Conservation (phyloP, 2,329 filamentous ascomycete genomes). For the Ophiostoma ulmi region DNA sequence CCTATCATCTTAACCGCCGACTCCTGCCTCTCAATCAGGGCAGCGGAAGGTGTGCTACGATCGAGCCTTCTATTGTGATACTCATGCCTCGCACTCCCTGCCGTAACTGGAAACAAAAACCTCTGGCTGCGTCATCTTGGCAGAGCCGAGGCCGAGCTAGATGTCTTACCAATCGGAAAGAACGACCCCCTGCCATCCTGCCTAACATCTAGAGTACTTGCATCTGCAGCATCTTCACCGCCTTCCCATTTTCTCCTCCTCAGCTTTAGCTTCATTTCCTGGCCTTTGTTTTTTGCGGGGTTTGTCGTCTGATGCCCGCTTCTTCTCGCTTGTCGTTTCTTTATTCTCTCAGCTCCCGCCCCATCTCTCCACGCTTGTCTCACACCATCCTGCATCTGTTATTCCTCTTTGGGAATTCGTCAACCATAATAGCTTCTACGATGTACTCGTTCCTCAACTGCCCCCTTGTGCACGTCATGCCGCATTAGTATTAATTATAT, state of each 20-base stretch:
- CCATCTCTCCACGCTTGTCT: not conserved
- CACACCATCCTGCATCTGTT: slow-evolving; percentile 28
- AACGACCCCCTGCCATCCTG: not conserved
- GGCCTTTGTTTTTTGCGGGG: not conserved
- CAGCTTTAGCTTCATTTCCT: slow-evolving; percentile 3
- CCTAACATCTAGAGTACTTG: not conserved
- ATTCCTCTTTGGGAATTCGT: slow-evolving; percentile 28
- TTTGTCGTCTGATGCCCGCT: slow-evolving; percentile 5
- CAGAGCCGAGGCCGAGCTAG: not conserved
- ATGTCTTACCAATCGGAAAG: not conserved
- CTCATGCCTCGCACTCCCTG: not conserved
- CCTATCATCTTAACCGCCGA: not conserved
- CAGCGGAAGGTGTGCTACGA: not conserved
- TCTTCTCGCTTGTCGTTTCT: not conserved
- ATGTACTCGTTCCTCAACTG: not conserved
- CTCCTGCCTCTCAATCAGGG: not conserved
- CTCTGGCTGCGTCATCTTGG: not conserved
- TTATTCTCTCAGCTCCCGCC: not conserved
- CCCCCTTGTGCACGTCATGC: not conserved
- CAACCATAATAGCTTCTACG: not conserved
- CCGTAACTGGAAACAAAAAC: not conserved
- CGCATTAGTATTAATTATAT: not conserved
- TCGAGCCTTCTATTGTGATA: not conserved
- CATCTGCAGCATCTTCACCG: slow-evolving; percentile 3
- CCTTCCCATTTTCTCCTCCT: not conserved